Conservation (phyloP, 345 rosid genomes). For the Euphorbia lathyris region DNA sequence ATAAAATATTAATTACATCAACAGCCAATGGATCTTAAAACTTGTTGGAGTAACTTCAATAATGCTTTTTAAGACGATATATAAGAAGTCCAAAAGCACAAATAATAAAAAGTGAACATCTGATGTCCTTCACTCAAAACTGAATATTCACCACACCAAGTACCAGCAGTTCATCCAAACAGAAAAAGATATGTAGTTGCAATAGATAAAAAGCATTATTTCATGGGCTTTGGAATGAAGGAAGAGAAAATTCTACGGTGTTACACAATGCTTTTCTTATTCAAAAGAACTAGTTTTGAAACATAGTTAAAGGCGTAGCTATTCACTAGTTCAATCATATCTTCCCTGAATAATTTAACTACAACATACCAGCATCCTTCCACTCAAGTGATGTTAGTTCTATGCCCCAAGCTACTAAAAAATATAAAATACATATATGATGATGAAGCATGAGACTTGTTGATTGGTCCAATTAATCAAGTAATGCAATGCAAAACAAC, state of each 20-base stretch:
- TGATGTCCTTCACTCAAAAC: not conserved
- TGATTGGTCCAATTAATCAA: not conserved
- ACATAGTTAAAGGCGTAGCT: not conserved
- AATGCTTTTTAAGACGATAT: not conserved
- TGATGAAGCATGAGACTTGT: not conserved
- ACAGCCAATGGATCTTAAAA: not conserved
- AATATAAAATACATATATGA: not conserved
- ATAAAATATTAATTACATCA: conserved; percentile 9
- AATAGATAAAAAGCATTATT: not conserved
- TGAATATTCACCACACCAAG: not conserved
- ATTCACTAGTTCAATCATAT: not conserved
- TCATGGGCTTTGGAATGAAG: not conserved
- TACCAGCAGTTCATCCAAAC: conserved; percentile 2
- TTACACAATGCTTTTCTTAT: not conserved
- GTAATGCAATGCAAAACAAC: not conserved
- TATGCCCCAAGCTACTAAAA: not conserved
- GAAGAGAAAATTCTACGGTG: not conserved
- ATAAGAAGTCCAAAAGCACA: not conserved
- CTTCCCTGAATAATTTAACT: not conserved
- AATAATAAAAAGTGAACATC: not conserved
- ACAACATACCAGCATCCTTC: not conserved
- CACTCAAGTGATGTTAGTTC: not conserved
- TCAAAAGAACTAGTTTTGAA: not conserved
- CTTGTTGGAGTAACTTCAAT: not conserved
- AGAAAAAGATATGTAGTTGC: not conserved